Evolutionary conservation across 192 early-diverging fungal species (phyloP), one percentile per base, ranked within the genome.

Genomic region (Coemansia aciculifera): DNA sequence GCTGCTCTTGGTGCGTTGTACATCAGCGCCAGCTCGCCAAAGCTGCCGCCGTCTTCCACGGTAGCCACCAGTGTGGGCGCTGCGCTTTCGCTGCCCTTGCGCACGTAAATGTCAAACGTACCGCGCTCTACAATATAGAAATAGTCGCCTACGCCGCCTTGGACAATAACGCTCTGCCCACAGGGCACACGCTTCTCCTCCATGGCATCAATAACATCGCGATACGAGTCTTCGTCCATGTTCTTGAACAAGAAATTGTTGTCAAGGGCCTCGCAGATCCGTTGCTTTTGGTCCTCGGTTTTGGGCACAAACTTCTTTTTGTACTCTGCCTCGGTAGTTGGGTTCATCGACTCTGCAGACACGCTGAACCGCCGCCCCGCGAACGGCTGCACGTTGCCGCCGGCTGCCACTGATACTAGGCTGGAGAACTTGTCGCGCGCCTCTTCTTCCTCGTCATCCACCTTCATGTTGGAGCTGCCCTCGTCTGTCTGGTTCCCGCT

Each of bases 1-100:
- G 97, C 97, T 1, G 97, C 97, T 40, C 97, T 89, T 13, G 97
- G 97, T 10, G 95, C 95, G 72, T 98, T 98, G 83, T 99, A 99
- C 97, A 99, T 99, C 11, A 99, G 86, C 40, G 97, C 97, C 57
- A 99, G 86, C 83, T 99, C 96, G 63, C 97, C 97, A 91, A 99
- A 99, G 74, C 89, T 91, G 52, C 94, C 96, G 44, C 92, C 90
- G 8, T 92, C 85, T 6, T 80, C 90, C 69, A 95, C 97, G 46
- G 86, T 84, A 52, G 87, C 78, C 3, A 98, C 96, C 70, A 91
- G 93, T 52, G 84, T 79, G 5, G 91, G 85, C 2, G 87, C 73
- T 6, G 81, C 85, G 15, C 85, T 90, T 15, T 86, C 79, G 24
- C n/a, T 24, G 66, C 69, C 79, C 66, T 90, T 89, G 44, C 86